Evolutionary conservation across 163 green algal species (phyloP).

Genomic region (Scenedesmus sp.): DNA sequence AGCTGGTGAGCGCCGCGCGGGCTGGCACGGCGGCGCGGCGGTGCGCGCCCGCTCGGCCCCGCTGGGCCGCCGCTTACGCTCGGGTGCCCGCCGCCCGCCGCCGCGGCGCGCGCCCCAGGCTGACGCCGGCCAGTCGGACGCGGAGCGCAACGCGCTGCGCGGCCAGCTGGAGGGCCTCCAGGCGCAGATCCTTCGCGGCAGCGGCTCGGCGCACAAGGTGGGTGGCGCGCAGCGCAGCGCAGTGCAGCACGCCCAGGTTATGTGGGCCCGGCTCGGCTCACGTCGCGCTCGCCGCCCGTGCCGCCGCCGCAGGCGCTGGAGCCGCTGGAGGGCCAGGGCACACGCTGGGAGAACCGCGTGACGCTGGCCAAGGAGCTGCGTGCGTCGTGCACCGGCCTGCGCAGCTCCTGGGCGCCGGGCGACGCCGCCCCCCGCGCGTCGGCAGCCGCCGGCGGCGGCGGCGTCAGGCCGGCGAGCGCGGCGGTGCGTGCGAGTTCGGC

Average conservation of each 20-base stretch:
- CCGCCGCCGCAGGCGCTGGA: conserved; percentile 1
- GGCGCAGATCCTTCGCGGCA: conserved; percentile 58
- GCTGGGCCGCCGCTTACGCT: too few relatives aligned
- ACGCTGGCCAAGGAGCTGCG: conserved; percentile 28
- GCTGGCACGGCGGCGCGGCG: too few relatives aligned
- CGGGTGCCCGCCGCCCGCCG: too few relatives aligned
- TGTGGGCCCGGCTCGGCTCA: too few relatives aligned
- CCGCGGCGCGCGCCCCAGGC: too few relatives aligned
- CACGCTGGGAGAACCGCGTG: conserved; percentile 31
- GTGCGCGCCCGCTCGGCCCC: too few relatives aligned
- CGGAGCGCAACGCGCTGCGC: conserved; percentile 46
- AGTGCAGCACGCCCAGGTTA: too few relatives aligned
- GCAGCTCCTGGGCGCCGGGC: conserved; percentile 12
- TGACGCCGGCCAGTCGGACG: conserved; percentile 5
- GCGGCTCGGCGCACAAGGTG: conserved; percentile 28
- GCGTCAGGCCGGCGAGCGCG: too few relatives aligned
- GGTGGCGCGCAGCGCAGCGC: too few relatives aligned
- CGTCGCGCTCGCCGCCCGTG: too few relatives aligned
- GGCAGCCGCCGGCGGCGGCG: too few relatives aligned
- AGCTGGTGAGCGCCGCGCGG: conserved; percentile 58
- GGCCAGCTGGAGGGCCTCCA: conserved; percentile 60
- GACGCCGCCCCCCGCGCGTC: not conserved
- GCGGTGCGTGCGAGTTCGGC: conserved; percentile 14
- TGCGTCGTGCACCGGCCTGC: conserved; percentile 29
- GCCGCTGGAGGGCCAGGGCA: conserved; percentile 20